phyloP scores from a whole-genome alignment of 2,329 filamentous ascomycete species.

The Curvularia eragrostidis region DNA sequence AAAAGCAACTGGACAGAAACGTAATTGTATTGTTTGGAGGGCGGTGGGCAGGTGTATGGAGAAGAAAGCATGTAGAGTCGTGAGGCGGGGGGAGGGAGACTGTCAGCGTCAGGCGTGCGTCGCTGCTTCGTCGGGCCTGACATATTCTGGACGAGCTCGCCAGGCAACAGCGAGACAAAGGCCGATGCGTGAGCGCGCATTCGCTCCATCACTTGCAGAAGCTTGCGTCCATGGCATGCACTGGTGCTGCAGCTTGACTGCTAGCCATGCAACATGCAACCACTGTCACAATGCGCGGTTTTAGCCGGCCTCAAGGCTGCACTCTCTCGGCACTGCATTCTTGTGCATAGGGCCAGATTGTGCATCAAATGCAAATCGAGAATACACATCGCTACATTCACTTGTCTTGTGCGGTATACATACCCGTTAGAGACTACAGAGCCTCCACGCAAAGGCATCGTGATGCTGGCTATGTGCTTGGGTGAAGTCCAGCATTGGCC shows the following conservation, averaged over 20 bases:
- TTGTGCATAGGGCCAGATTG: conserved; percentile 11
- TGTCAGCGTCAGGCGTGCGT: conserved; percentile 7
- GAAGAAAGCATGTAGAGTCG: neutral
- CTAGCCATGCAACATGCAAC: conserved; percentile 35
- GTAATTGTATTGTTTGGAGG: neutral
- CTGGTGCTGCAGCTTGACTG: conserved; percentile 25
- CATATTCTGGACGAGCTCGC: conserved; percentile 4
- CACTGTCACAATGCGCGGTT: conserved; percentile 34
- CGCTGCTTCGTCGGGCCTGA: neutral
- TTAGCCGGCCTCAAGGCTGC: conserved; percentile 12
- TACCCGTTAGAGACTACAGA: conserved; percentile 11
- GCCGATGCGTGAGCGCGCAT: conserved; percentile 11
- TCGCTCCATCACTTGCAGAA: conserved; percentile 26
- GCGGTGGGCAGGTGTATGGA: neutral
- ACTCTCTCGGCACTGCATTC: conserved; percentile 4
- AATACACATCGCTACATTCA: neutral
- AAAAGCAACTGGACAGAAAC: neutral
- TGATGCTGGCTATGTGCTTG: neutral
- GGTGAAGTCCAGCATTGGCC: neutral
- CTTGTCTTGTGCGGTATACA: conserved; percentile 3
- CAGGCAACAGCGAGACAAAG: conserved; percentile 9
- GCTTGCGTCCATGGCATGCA: conserved; percentile 20
- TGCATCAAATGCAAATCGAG: conserved; percentile 1
- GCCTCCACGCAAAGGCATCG: conserved; percentile 5
- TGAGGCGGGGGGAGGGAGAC: neutral